Evolutionary conservation across 2,329 filamentous ascomycete genomes (phyloP).

Genomic region (Aspergillus clavatus): DNA sequence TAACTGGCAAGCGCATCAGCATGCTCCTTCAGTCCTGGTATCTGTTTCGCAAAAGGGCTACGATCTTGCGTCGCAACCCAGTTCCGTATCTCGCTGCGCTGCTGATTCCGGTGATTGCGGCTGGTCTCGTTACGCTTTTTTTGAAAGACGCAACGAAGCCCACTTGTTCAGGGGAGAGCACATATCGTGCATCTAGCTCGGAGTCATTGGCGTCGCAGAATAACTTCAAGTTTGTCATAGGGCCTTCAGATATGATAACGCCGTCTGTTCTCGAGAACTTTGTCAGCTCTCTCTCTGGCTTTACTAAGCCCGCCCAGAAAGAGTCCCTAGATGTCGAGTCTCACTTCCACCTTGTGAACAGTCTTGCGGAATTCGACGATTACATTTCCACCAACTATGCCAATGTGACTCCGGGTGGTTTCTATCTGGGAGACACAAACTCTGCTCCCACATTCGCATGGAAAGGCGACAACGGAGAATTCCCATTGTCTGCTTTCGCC

Average conservation of each 20-base stretch:
- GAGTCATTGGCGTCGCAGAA: conserved; percentile 26
- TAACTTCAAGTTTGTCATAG: conserved; percentile 33
- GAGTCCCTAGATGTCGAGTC: conserved; percentile 33
- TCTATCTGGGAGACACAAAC: conserved; percentile 64
- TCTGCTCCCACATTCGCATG: conserved; percentile 66
- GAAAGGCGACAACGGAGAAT: conserved; percentile 55
- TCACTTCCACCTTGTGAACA: conserved; percentile 54
- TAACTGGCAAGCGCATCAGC: conserved; percentile 65
- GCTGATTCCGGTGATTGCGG: conserved; percentile 71
- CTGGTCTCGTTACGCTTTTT: conserved; percentile 73
- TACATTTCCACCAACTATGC: conserved; percentile 60
- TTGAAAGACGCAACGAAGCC: conserved; percentile 54
- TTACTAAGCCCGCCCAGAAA: conserved; percentile 23
- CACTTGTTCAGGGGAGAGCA: conserved; percentile 46
- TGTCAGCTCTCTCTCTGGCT: conserved; percentile 15
- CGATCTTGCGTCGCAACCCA: conserved; percentile 72
- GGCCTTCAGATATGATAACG: conserved; percentile 30
- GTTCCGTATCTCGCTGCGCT: conserved; percentile 71
- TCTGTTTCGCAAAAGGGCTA: conserved; percentile 71
- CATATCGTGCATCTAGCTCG: conserved; percentile 19
- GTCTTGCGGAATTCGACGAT: conserved; percentile 62
- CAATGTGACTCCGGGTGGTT: conserved; percentile 70
- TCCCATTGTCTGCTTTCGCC: conserved; percentile 49
- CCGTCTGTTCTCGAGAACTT: conserved; percentile 18
- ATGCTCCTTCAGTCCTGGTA: conserved; percentile 67